These are phyloP conservation scores for Candida coquimbonensis DNA, from an alignment of 805 yeast genomes.

Conservation along the genomic window DNA sequence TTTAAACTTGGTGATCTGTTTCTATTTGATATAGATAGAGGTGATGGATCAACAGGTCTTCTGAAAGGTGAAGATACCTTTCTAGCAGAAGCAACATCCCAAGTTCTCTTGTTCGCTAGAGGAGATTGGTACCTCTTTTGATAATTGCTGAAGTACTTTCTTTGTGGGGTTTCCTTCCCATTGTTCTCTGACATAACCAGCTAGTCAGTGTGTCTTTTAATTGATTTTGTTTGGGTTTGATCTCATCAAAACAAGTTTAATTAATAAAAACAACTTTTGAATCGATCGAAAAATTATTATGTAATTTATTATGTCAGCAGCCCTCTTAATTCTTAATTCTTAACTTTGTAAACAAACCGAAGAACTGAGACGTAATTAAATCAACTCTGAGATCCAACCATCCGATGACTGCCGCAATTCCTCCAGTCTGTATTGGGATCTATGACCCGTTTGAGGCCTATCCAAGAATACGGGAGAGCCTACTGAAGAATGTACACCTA, in stretches of 20 bases:
- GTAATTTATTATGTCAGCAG: background rate
- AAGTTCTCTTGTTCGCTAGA: constrained; percentile 14
- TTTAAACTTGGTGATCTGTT: background rate
- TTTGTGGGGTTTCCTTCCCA: constrained; percentile 4
- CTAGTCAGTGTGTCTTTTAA: background rate
- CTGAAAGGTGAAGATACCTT: constrained; percentile 20
- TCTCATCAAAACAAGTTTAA: background rate
- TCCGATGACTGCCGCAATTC: background rate
- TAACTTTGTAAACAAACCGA: background rate
- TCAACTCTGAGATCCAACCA: background rate
- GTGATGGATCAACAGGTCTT: constrained; percentile 5
- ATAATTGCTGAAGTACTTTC: constrained; percentile 1
- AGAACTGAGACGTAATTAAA: background rate
- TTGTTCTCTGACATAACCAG: constrained; percentile 2
- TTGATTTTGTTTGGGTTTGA: background rate
- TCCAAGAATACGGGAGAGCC: constrained; percentile 39
- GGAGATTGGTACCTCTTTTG: constrained; percentile 14
- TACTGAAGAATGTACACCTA: constrained; percentile 40
- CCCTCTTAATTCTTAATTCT: too few species aligned
- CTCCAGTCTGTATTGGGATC: constrained; percentile 39
- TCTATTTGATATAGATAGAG: background rate
- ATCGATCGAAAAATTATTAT: background rate
- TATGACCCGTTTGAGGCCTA: constrained; percentile 70
- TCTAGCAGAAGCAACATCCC: constrained; percentile 17
- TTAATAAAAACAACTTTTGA: background rate